Conservation (phyloP, 257 asterid genomes). For the Eucommia ulmoides region DNA sequence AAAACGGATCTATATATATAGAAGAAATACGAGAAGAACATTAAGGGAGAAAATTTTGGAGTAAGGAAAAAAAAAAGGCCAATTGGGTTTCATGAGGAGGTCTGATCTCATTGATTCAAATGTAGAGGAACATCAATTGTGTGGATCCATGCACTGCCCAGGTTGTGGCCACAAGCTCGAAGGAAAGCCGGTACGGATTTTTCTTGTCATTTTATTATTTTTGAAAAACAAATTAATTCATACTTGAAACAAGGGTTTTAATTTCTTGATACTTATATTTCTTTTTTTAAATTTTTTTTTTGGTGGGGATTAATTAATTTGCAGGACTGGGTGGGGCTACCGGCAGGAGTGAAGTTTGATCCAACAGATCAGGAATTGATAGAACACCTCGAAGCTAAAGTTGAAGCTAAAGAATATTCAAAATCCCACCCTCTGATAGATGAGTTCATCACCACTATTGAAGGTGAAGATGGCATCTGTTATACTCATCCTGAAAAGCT, state of each 20-base stretch:
- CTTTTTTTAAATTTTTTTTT: not conserved
- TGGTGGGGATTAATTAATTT: slow-evolving; percentile 1
- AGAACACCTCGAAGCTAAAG: slow-evolving; percentile 94
- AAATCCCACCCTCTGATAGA: slow-evolving; percentile 94
- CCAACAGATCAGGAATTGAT: slow-evolving; percentile 98
- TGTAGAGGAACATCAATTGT: slow-evolving; percentile 89
- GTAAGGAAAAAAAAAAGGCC: slow-evolving; percentile 45
- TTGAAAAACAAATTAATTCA: too few relatives aligned
- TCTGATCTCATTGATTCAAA: slow-evolving; percentile 91
- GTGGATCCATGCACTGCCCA: slow-evolving; percentile 95
- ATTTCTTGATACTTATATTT: not conserved
- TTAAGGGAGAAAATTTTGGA: slow-evolving; percentile 1
- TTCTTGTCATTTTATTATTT: slow-evolving; percentile 18
- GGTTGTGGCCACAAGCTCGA: slow-evolving; percentile 95
- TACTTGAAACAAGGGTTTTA: not conserved
- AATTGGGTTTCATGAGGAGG: slow-evolving; percentile 59
- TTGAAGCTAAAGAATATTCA: slow-evolving; percentile 56
- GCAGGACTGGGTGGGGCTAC: slow-evolving; percentile 96
- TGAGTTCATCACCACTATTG: slow-evolving; percentile 57
- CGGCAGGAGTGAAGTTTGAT: slow-evolving; percentile 98
- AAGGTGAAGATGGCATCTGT: slow-evolving; percentile 68
- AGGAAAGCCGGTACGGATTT: slow-evolving; percentile 64
- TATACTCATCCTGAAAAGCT: slow-evolving; percentile 65
- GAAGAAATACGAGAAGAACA: slow-evolving; percentile 3
- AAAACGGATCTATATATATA: not conserved